phyloP scores from a whole-genome alignment of 345 rosid species.

The Populus tremula region DNA sequence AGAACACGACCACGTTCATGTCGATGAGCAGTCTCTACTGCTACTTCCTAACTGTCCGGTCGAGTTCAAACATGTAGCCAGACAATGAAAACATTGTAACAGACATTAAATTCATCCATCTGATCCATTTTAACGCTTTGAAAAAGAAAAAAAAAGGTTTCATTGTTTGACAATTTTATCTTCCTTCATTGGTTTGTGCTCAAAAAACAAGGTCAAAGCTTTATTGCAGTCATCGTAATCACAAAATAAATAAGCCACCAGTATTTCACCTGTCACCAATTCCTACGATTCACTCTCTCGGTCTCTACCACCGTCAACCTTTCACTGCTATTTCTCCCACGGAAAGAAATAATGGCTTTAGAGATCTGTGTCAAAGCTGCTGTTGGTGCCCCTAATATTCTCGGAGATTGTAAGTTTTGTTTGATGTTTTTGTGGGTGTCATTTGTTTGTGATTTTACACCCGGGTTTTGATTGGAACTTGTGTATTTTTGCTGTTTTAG shows the following conservation, averaged over 20 bases:
- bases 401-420: conserved; percentile 69
- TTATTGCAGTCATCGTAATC: not conserved
- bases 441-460: not conserved
- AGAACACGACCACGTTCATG: not conserved
- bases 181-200: too few species aligned
- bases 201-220: too few species aligned
- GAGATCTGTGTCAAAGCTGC: conserved; percentile 92
- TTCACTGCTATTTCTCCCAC: not conserved
- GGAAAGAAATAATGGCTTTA: conserved; percentile 44
- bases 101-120: not conserved
- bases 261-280: not conserved
- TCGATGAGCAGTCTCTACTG: not conserved
- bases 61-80: too few species aligned
- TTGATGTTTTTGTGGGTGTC: not conserved
- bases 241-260: not conserved
- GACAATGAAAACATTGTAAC: too few species aligned
- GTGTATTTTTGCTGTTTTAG: conserved; percentile 27
- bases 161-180: too few species aligned
- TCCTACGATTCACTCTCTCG: not conserved
- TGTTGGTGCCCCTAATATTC: conserved; percentile 56
- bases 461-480: not conserved
- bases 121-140: not conserved
- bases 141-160: too few species aligned
- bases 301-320: not conserved
- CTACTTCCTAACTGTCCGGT: not conserved